A percentile compares a stretch with the other conserved stretches of the same genome.
phyloP scores from a whole-genome alignment of 2,329 filamentous ascomycete species.

The Diplodia corticola region DNA sequence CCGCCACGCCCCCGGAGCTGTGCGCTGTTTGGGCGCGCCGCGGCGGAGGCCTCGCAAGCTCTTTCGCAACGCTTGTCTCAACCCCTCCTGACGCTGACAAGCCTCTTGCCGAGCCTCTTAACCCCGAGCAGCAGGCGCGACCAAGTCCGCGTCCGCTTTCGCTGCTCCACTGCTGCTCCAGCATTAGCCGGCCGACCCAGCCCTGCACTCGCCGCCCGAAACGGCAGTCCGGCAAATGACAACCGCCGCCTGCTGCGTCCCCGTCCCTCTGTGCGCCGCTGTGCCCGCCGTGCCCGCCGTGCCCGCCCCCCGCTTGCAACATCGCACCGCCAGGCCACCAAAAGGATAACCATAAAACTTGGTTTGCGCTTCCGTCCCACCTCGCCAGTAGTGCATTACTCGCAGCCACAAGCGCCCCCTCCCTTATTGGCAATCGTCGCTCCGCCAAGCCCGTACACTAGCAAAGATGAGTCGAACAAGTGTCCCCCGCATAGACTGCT shows the following conservation, averaged over 20 bases:
- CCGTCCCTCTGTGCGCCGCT: no score
- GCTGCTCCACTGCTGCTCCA: not conserved
- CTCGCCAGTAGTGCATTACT: constrained; percentile 13
- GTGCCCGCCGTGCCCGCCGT: no score
- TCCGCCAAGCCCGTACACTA: not conserved
- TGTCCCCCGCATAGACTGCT: not conserved
- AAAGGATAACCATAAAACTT: constrained; percentile 20
- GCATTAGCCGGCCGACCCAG: not conserved
- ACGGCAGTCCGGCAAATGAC: not conserved
- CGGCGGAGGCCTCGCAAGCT: constrained; percentile 17
- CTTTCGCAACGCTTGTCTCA: constrained; percentile 22
- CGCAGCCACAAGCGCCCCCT: not conserved
- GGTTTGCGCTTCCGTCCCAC: constrained; percentile 10
- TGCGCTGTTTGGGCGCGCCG: not conserved
- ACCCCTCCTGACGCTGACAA: constrained; percentile 7
- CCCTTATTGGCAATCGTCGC: not conserved
- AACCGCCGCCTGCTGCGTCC: not conserved
- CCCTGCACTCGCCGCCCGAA: not conserved
- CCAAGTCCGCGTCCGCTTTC: not conserved
- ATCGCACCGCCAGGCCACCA: constrained; percentile 1
- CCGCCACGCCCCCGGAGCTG: constrained; percentile 11
- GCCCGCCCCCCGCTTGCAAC: no score
- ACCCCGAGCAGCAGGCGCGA: not conserved
- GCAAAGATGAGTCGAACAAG: not conserved
- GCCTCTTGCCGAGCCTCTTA: not conserved